These are phyloP conservation scores for Coemansia sp. DNA, from an alignment of 192 early-diverging fungal species.

Conservation along the genomic window DNA sequence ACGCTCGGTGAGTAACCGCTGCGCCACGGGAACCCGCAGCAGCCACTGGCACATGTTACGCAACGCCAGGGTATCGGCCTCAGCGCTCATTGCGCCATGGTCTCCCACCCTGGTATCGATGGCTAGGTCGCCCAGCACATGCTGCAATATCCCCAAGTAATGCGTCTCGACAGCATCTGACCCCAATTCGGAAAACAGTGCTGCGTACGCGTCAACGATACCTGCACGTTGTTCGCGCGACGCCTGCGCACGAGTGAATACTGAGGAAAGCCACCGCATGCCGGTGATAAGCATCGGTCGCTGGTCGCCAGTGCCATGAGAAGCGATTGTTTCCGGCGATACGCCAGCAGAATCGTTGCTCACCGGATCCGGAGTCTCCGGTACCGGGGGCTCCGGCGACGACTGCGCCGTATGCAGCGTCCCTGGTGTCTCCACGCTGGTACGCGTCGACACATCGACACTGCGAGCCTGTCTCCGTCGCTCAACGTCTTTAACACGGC, in stretches of 20 bases:
- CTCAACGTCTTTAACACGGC: not conserved
- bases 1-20: slow-evolving; percentile 7
- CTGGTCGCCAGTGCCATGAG: slow-evolving; percentile 38
- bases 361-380: not conserved
- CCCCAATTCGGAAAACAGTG: slow-evolving; percentile 72
- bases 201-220: slow-evolving; percentile 77
- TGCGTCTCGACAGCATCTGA: slow-evolving; percentile 70
- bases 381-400: not conserved
- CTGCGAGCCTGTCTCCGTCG: not conserved
- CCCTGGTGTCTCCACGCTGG: not conserved
- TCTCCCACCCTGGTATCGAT: slow-evolving; percentile 26
- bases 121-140: slow-evolving; percentile 66
- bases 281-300: slow-evolving; percentile 53
- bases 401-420: not conserved
- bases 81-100: slow-evolving; percentile 38
- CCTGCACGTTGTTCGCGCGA: slow-evolving; percentile 75
- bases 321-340: not conserved
- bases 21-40: slow-evolving; percentile 53
- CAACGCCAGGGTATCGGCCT: slow-evolving; percentile 66
- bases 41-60: slow-evolving; percentile 74
- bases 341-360: not conserved
- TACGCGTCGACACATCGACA: not conserved
- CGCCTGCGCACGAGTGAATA: slow-evolving; percentile 63
- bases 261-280: slow-evolving; percentile 63
- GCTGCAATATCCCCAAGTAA: slow-evolving; percentile 68